Conservation (phyloP, 1,284 basidiomycete genomes). For the Heterobasidion parviporum region DNA sequence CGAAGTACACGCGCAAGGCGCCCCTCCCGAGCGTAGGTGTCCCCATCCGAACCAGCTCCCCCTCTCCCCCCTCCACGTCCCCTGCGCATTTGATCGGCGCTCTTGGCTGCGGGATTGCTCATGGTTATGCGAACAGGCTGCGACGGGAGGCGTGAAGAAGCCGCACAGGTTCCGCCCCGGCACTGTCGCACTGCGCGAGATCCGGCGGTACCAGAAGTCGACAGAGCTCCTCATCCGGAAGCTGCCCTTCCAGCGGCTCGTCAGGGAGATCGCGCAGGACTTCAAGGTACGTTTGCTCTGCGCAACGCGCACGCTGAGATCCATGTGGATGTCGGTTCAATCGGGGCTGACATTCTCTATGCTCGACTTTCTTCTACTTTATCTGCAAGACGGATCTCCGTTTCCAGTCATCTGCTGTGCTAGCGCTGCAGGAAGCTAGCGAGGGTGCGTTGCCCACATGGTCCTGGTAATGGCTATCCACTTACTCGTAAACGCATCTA, state of each 20-base stretch:
- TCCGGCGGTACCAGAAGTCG: conserved; percentile 4
- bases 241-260: conserved; percentile 4
- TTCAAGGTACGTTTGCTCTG: neutral
- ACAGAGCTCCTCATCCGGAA: conserved; percentile 5
- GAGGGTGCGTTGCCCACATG: conserved; percentile 20
- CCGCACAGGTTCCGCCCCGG: conserved; percentile 3
- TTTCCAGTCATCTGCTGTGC: conserved; percentile 57
- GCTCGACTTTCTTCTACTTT: neutral
- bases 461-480: neutral
- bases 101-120: neutral
- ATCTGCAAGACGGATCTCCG: conserved; percentile 34
- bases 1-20: neutral
- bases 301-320: too few relatives aligned
- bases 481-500: neutral
- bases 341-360: neutral
- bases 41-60: too few relatives aligned
- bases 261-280: conserved; percentile 4
- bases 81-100: neutral
- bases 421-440: conserved; percentile 51
- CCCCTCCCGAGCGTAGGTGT: neutral
- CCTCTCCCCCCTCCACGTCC: neutral
- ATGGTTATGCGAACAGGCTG: neutral
- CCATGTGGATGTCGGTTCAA: too few relatives aligned
- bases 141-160: conserved; percentile 1
- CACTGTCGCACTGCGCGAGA: conserved; percentile 4